Evolutionary conservation across 2,329 filamentous ascomycete species (phyloP), one percentile per base, ranked within the genome.

Genomic region (Cladosporium sp.): DNA sequence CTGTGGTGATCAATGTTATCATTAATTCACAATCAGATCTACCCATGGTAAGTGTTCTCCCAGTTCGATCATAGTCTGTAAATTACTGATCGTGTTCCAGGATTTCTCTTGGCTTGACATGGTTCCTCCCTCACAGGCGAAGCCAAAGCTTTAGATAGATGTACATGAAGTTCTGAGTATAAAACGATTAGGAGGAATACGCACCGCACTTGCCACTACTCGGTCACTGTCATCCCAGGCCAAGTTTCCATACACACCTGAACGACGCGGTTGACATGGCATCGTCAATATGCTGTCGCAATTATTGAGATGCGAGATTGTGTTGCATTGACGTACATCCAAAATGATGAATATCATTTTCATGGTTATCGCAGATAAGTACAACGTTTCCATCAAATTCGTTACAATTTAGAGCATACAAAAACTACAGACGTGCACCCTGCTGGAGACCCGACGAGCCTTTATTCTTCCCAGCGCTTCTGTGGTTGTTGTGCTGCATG

Each of bases 1-100:
- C 84, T 0, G 82, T 82, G 1, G 77, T 87, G 10, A 78, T 87
- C 1, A 87, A 87, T 77, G 79, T 87, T 2, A 79, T 86, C 52
- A 82, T 87, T 66, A 83, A 86, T 52, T 70, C 71, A n/a, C 67
- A 72, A 44, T 65, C 70, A 33, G 72, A 73, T 64, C 62, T 73
- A 46, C 65, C 65, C 2, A 73, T 73, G 72, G 72, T 73, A 58
- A 69, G 71, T 67, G 6, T 2, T 2, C 7, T 29, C 5, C 8
- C 16, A n/a, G 7, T 10, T 11, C 5, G 10, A 11, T 26, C 1
- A 2, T 55, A 1, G 16, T 37, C 7, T 11, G 6, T 21, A 14
- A 26, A 49, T 18, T 29, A 55, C 71, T 72, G 40, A 73, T 65
- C 37, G 23, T 33, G 18, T n/a, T 5, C 28, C 55, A 73, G 72